These are phyloP conservation scores for Buxus sempervirens DNA, from an alignment of 164 flowering plant species.

Conservation along the genomic window DNA sequence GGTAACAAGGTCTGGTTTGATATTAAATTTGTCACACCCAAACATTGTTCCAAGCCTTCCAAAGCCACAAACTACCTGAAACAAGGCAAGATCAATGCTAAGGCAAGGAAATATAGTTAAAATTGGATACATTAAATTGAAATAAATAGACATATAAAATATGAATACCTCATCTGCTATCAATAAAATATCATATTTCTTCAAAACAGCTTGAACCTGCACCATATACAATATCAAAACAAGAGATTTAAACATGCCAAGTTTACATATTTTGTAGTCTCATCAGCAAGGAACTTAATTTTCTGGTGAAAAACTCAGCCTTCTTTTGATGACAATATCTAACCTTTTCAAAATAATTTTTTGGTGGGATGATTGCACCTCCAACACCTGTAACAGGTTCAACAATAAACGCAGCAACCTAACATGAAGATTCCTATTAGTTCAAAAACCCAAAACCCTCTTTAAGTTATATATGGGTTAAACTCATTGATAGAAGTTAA, in stretches of 20 bases:
- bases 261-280: no score
- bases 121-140: no score
- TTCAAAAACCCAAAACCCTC: background rate
- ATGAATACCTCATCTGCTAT: slow-evolving; percentile 85
- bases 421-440: slow-evolving; percentile 14
- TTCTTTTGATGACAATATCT: background rate
- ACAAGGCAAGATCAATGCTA: background rate
- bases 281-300: no score
- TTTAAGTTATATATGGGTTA: background rate
- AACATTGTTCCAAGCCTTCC: slow-evolving; percentile 98
- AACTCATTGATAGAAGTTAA: no score
- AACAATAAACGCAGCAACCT: slow-evolving; percentile 99
- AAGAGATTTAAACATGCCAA: no score
- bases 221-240: background rate
- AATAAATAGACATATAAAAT: background rate
- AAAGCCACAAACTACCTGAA: slow-evolving; percentile 88
- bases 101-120: background rate
- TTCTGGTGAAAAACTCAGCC: background rate
- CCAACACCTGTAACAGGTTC: slow-evolving; percentile 99
- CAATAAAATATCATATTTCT: slow-evolving; percentile 88
- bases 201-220: slow-evolving; percentile 86
- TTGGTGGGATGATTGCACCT: slow-evolving; percentile 94
- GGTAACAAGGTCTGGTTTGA: slow-evolving; percentile 94
- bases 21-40: slow-evolving; percentile 94
- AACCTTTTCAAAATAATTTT: slow-evolving; percentile 92